Evolutionary conservation across 306 rosid species (phyloP).

Genomic region (Fragaria iinumae): DNA sequence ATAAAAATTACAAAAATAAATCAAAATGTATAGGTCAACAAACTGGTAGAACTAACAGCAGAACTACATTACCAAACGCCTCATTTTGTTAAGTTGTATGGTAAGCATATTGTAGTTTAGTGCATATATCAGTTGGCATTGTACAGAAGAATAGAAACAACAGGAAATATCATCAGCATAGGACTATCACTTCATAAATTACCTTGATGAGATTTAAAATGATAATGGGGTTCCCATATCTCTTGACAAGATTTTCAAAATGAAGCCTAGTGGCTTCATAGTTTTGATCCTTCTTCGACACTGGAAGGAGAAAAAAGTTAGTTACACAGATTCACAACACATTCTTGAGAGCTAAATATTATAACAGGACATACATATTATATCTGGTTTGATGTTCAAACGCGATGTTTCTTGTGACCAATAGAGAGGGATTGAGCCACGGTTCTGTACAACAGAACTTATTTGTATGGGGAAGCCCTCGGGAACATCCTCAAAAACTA

Average conservation of each 20-base stretch:
- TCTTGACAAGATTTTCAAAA: constrained; percentile 81
- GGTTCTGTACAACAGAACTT: constrained; percentile 88
- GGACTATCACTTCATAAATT: constrained; percentile 6
- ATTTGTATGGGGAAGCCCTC: constrained; percentile 68
- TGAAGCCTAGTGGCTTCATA: constrained; percentile 94
- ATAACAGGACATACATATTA: constrained; percentile 62
- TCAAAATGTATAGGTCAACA: background rate
- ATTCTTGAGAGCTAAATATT: background rate
- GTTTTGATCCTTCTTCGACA: constrained; percentile 63
- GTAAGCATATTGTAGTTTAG: background rate
- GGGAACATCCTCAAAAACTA: constrained; percentile 65
- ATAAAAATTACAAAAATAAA: background rate
- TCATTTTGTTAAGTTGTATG: background rate
- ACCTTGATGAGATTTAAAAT: constrained; percentile 97
- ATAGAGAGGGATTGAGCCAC: constrained; percentile 97
- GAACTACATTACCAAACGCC: background rate
- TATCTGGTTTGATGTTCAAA: constrained; percentile 90
- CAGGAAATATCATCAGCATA: background rate
- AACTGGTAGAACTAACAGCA: background rate
- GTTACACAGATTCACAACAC: constrained; percentile 20
- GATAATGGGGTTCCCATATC: constrained; percentile 94
- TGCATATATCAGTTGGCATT: background rate
- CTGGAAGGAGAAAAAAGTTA: constrained; percentile 43
- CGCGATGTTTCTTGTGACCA: constrained; percentile 98
- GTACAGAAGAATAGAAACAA: background rate